These are phyloP conservation scores for Globisporangium canariense DNA, from an alignment of 352 stramenopile species.

Conservation along the genomic window DNA sequence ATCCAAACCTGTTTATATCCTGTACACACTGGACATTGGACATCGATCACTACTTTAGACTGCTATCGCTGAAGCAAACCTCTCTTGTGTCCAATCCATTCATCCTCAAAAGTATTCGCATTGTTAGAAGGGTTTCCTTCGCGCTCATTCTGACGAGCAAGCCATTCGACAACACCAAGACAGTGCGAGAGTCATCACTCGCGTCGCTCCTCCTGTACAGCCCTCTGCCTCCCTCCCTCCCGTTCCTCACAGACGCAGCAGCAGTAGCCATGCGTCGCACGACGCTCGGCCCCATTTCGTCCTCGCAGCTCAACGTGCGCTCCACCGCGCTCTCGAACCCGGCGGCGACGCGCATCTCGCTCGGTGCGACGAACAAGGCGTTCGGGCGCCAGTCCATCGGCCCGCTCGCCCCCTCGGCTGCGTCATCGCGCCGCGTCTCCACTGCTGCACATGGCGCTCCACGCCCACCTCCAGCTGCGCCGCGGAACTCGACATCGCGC, in stretches of 20 bases:
- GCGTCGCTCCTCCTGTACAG: neutral
- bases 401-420: slow-evolving; percentile 18
- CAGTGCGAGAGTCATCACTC: no score
- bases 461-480: slow-evolving; percentile 17
- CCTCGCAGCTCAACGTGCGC: slow-evolving; percentile 79
- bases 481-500: slow-evolving; percentile 45
- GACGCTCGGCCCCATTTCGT: slow-evolving; percentile 80
- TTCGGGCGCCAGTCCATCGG: slow-evolving; percentile 64
- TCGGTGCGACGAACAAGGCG: slow-evolving; percentile 38
- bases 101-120: no score
- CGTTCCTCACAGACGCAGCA: neutral
- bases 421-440: slow-evolving; percentile 54
- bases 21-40: no score
- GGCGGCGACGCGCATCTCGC: slow-evolving; percentile 46
- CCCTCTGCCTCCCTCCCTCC: neutral
- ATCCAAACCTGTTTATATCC: no score
- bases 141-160: no score
- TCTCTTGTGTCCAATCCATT: no score
- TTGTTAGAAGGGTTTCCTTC: no score
- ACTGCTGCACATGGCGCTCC: slow-evolving; percentile 22
- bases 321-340: slow-evolving; percentile 32
- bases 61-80: no score
- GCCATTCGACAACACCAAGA: neutral
- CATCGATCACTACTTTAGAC: no score
- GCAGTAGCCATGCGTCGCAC: slow-evolving; percentile 64